phyloP scores from a whole-genome alignment of 1,284 basidiomycete genomes.

The Malassezia globosa region DNA sequence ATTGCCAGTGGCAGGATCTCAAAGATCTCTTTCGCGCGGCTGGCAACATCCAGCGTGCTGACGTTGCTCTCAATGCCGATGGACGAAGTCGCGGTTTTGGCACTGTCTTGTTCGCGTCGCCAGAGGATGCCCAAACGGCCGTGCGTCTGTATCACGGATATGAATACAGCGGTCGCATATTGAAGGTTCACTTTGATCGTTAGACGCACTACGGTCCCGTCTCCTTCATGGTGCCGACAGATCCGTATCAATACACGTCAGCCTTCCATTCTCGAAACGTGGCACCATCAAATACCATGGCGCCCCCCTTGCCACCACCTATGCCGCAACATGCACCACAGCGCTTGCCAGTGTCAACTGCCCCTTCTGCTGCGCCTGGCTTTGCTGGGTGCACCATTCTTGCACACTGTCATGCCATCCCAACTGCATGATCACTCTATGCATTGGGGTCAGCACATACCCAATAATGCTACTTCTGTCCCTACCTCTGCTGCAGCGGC shows the following conservation, averaged over 20 bases:
- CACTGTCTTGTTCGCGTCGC: constrained; percentile 76
- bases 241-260: constrained; percentile 43
- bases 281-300: not conserved
- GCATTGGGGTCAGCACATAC: no score
- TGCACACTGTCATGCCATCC: no score
- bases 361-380: not conserved
- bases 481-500: no score
- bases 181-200: constrained; percentile 73
- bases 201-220: constrained; percentile 21
- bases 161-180: constrained; percentile 69
- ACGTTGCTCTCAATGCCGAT: constrained; percentile 80
- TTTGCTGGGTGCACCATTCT: not conserved
- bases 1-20: constrained; percentile 46
- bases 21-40: constrained; percentile 43
- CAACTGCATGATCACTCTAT: no score
- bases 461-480: no score
- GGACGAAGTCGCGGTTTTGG: constrained; percentile 85
- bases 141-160: constrained; percentile 55
- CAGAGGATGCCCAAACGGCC: constrained; percentile 79
- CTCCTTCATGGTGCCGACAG: constrained; percentile 26
- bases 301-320: not conserved
- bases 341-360: no score
- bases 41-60: constrained; percentile 75
- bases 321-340: not conserved
- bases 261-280: constrained; percentile 19